Percentiles rank a stretch among this genome's conserved stretches.
Conservation (phyloP, 495 filamentous ascomycete genomes). For the Aspergillus diversus region DNA sequence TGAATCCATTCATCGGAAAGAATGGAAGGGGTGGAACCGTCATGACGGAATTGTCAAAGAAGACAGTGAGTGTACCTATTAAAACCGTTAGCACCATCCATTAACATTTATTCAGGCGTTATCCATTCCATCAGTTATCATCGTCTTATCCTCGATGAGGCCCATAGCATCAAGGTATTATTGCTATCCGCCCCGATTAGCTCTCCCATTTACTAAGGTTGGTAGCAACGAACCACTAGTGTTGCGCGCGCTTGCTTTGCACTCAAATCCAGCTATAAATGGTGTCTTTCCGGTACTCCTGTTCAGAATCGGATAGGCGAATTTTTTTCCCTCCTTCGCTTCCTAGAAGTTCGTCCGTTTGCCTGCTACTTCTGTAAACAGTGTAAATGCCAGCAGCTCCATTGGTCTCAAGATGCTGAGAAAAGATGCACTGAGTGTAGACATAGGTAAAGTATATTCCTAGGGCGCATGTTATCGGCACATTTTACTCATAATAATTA, state of each 20-base stretch:
- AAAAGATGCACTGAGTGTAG: conserved; percentile 69
- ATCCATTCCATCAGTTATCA: conserved; percentile 89
- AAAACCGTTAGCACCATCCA: background rate
- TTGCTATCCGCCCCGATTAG: background rate
- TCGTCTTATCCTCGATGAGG: conserved; percentile 92
- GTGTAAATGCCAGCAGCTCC: conserved; percentile 76
- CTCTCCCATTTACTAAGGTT: conserved; percentile 29
- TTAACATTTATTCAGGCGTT: conserved; percentile 39
- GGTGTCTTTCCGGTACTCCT: conserved; percentile 94
- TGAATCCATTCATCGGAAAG: conserved; percentile 88
- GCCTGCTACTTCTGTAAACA: conserved; percentile 89
- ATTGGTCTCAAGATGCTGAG: conserved; percentile 76
- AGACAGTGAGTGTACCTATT: conserved; percentile 58
- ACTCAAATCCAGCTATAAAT: conserved; percentile 81
- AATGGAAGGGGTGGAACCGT: conserved; percentile 87
- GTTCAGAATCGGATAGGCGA: conserved; percentile 97
- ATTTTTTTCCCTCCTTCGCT: conserved; percentile 92
- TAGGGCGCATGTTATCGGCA: background rate
- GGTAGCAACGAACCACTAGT: conserved; percentile 73
- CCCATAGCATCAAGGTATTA: conserved; percentile 86
- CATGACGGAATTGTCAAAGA: conserved; percentile 76
- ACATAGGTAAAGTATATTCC: conserved; percentile 43
- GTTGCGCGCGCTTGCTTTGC: conserved; percentile 95
- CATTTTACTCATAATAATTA: conserved; percentile 34
- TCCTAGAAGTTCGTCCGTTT: conserved; percentile 84